Base-by-base conservation (phyloP, 176 grass and related monocot species). In the Puccinellia tenuiflora region DNA sequence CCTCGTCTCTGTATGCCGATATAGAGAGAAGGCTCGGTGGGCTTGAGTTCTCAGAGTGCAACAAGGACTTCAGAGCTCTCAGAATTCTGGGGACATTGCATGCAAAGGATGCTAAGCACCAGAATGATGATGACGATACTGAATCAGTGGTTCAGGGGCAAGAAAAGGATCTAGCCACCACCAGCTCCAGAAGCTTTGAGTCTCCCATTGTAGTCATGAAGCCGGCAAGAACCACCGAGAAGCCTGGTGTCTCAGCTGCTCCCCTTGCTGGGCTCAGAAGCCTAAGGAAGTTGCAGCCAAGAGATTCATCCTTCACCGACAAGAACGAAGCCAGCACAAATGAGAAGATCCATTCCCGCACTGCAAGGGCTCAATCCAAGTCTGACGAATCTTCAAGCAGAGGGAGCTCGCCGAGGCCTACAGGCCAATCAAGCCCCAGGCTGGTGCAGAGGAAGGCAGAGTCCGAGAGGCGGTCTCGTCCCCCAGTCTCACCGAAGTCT, bases 201-300 rank as follows among this genome's bases (percentile, higher is more conserved):
- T 83, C 93, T 87, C 91, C 93, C 38, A 90, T 99, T 79, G 91
- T 99, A 61, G 83, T 96, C 43, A 96, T 99, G 87, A 94, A 94
- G 69, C 90, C 91, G 25, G 87, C 88, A 81, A 94, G 89, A 88
- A 83, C 57, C 38, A 50, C 65, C 34, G 63, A 70, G 78, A 77
- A 76, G 70, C 13, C 82, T 45, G 82, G 68, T 54, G 85, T 75
- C 87, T 81, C 88, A 21, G 79, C 48, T 80, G 81, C 84, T 66
- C 88, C 88, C 43, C 52, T 85, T 82, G 79, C 90, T 81, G 82
- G 78, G 22, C 86, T 92, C 43, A 87, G 83, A 82, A 68, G 64
- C 85, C 88, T 85, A 64, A 66, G 57, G 53, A 94, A 83, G 54
- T 34, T 90, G 85, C 91, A 74, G 9, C 20, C 76, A 17, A 79